Evolutionary conservation across 2,329 filamentous ascomycete species (phyloP).

Genomic region (Sordariomycetes sp.): DNA sequence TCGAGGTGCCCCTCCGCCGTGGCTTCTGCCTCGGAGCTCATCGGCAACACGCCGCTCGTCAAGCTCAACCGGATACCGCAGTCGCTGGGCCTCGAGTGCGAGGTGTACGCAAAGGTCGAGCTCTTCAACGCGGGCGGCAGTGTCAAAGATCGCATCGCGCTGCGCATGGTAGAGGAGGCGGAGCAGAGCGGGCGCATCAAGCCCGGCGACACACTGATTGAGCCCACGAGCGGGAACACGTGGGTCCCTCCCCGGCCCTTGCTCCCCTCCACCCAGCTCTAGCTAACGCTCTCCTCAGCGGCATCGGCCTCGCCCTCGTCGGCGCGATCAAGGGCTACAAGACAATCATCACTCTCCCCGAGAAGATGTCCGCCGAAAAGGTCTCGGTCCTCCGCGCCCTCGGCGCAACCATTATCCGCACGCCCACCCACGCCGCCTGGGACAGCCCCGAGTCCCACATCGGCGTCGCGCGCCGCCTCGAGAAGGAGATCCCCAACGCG

Average conservation of each 20-base stretch:
- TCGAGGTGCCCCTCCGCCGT: constrained; percentile 19
- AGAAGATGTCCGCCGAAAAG: constrained; percentile 99
- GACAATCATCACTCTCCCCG: constrained; percentile 94
- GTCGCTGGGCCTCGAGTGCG: constrained; percentile 76
- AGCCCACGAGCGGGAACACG: constrained; percentile 96
- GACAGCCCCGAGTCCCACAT: constrained; percentile 95
- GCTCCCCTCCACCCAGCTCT: background rate
- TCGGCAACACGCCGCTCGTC: constrained; percentile 92
- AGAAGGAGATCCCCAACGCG: constrained; percentile 93
- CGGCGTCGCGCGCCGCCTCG: constrained; percentile 75
- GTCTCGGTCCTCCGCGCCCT: constrained; percentile 88
- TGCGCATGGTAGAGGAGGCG: constrained; percentile 95
- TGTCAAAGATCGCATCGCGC: constrained; percentile 88
- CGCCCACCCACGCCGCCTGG: constrained; percentile 88
- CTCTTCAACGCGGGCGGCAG: constrained; percentile 89
- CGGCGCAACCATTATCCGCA: constrained; percentile 94
- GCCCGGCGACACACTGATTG: constrained; percentile 92
- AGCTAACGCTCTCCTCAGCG: constrained; percentile 23
- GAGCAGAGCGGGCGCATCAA: constrained; percentile 88
- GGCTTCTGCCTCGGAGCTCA: constrained; percentile 67
- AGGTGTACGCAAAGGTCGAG: constrained; percentile 84
- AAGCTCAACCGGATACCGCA: constrained; percentile 87
- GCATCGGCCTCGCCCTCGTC: constrained; percentile 88
- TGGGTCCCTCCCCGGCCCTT: constrained; percentile 12
- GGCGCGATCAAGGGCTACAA: constrained; percentile 95